Evolutionary conservation across 1,139 yeast genomes (phyloP), one percentile per base, ranked within the genome.

Genomic region (Debaryomycetaceae sp.): DNA sequence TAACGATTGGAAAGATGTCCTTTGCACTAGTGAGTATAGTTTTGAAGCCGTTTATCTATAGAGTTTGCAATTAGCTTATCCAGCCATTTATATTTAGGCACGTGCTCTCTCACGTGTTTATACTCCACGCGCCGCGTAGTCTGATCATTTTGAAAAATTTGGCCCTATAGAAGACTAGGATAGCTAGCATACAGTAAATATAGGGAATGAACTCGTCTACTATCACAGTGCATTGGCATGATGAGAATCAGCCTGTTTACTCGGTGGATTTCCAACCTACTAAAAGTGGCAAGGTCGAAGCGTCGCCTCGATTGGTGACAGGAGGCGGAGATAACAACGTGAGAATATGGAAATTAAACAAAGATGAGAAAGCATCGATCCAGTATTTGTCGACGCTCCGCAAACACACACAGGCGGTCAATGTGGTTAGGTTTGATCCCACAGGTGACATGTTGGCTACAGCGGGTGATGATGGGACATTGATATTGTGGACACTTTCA

Each of bases 321-420:
- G 96, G 90, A 0, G 99, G 99, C 13, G 98, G 98, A 36, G 99
- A 93, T 61, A 88, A 87, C 59, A 87, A 87, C 56, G 84, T 90
- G 11, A 73, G 98, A 44, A 67, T 89, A 34, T 84, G 95, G 83
- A 61, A 51, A 45, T 49, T 60, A 36, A 40, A 48, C 17, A 47
- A 53, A 20, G 22, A 39, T 40, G 27, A 43, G 39, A 6, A 40
- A 50, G 39, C 33, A 14, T 40, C 45, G n/a, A 34, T 84, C 24
- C 83, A 83, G 45, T 87, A 81, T 67, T 68, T 90, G 34, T 78
- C 95, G 20, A 88, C 97, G 0, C 72, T 95, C 41, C 65, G 83
- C 4, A 90, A 90, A 55, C 99, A 95, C 60, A 87, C 95, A 2
- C 97, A 90, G 62, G 97, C 99, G 0, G 97, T 93, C 17, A 93